Conservation (phyloP, 2,329 filamentous ascomycete genomes). For the Rutstroemia sp. region DNA sequence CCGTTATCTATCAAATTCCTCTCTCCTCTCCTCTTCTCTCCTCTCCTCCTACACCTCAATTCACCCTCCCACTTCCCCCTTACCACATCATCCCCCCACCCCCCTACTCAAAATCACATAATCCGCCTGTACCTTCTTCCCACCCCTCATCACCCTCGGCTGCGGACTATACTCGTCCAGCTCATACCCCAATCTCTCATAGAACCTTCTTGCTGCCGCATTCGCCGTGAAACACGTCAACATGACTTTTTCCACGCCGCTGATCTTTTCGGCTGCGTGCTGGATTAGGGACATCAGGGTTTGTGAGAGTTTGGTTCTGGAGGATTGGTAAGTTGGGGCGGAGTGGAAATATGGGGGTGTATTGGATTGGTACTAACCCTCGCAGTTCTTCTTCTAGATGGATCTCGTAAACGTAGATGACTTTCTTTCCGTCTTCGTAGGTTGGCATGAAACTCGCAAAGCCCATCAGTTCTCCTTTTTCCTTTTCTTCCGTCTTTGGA, state of each 20-base stretch:
- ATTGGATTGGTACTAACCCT: constrained; percentile 35
- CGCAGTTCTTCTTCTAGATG: constrained; percentile 53
- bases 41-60: not conserved
- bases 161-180: constrained; percentile 49
- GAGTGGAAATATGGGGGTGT: no score
- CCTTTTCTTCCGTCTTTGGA: not conserved
- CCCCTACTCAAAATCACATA: constrained; percentile 53
- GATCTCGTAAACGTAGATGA: constrained; percentile 75
- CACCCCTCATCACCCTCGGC: constrained; percentile 45
- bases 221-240: constrained; percentile 66
- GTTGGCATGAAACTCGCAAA: constrained; percentile 69
- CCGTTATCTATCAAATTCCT: no score
- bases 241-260: constrained; percentile 59
- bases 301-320: constrained; percentile 54
- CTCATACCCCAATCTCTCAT: constrained; percentile 50
- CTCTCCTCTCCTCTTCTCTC: no score
- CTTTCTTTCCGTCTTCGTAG: constrained; percentile 55
- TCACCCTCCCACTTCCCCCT: not conserved
- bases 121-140: constrained; percentile 46
- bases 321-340: not conserved
- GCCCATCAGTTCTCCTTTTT: constrained; percentile 35
- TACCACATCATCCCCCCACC: not conserved
- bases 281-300: constrained; percentile 52
- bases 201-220: constrained; percentile 48
- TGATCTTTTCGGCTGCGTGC: constrained; percentile 44